Conservation (phyloP, 371 early-diverging fungal genomes). For the Mortierella sp. region DNA sequence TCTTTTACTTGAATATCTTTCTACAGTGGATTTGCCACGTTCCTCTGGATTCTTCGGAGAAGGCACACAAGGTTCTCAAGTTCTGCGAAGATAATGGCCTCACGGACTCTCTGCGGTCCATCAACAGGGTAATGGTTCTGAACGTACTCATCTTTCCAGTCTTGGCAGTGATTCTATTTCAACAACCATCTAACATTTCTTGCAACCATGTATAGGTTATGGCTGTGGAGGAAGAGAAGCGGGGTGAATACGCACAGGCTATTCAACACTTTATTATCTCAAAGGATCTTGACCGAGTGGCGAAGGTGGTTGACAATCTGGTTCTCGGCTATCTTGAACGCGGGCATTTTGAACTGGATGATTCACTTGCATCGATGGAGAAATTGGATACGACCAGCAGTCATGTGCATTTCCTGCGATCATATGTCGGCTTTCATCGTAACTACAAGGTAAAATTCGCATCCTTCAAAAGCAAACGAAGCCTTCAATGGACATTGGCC, state of each 20-base stretch:
- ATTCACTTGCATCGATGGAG: conserved; percentile 21
- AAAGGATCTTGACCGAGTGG: conserved; percentile 40
- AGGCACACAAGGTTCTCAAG: conserved; percentile 43
- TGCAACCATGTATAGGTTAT: conserved; percentile 25
- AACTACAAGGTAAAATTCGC: conserved; percentile 32
- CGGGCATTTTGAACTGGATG: conserved; percentile 28
- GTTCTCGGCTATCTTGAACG: conserved; percentile 28
- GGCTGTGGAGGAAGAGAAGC: conserved; percentile 51
- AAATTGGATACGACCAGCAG: conserved; percentile 4
- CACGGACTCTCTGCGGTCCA: conserved; percentile 37
- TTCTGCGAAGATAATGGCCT: conserved; percentile 46
- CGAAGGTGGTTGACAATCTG: conserved; percentile 39
- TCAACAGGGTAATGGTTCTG: conserved; percentile 39
- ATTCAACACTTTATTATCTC: conserved; percentile 52
- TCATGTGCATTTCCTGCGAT: conserved; percentile 40
- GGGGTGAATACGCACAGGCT: conserved; percentile 43
- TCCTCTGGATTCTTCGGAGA: conserved; percentile 35
- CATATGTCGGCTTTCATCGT: conserved; percentile 34
- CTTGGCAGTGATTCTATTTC: neutral
- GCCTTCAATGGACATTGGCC: neutral
- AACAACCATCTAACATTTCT: neutral
- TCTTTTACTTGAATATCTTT: neutral
- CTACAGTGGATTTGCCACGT: conserved; percentile 55
- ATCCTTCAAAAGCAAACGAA: neutral
- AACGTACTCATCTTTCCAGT: no score